Base-by-base conservation (phyloP, 2,329 filamentous ascomycete species). In the Hypoxylon sp. region DNA sequence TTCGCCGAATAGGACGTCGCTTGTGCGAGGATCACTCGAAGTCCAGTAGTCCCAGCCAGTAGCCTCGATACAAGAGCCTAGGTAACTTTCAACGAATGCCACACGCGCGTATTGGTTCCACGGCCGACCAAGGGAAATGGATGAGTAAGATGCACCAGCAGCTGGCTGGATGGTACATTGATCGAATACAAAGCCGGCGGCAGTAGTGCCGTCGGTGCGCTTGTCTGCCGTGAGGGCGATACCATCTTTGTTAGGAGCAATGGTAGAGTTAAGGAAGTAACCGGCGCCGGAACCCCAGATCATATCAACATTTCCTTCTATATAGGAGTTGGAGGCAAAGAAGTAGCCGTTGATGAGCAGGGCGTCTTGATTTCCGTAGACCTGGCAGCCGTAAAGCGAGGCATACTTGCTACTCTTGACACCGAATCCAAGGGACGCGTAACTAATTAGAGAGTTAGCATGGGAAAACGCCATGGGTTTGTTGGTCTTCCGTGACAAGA, bases 341-440 rank as follows among this genome's bases (percentile, higher is more conserved):
- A 46, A 26, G 10, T 26, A 46, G 13, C 41, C 41, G 41, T 46
- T 46, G 20, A 46, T 26, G 2, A 46, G 41, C 10, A 46, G 41
- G 22, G 41, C 41, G 6, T 46, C 41, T 24, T 46, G 41, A 20
- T 46, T 46, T 10, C 41, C 41, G 10, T 11, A 24, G 10, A 46
- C 10, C 20, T 46, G 17, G 41, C 41, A 46, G 15, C 41, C 41
- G 20, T 46, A 46, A 2, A 46, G 10, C 6, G 41, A 46, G 41
- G 41, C 41, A 13, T 46, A 46, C 20, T 46, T 46, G 41, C 41
- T 46, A 6, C 41, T 46, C 11, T 15, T 46, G 15, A 46, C 41
- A 15, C 6, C 41, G 24, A 46, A 46, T 19, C 41, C 41, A 5
- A 46, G 41, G 10, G 41, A 22, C 6, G 41, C 41, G 20, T 46